Percentiles rank a stretch among this genome's conserved stretches.
phyloP scores from a whole-genome alignment of 345 rosid genomes.

The Gossypium sturtianum region DNA sequence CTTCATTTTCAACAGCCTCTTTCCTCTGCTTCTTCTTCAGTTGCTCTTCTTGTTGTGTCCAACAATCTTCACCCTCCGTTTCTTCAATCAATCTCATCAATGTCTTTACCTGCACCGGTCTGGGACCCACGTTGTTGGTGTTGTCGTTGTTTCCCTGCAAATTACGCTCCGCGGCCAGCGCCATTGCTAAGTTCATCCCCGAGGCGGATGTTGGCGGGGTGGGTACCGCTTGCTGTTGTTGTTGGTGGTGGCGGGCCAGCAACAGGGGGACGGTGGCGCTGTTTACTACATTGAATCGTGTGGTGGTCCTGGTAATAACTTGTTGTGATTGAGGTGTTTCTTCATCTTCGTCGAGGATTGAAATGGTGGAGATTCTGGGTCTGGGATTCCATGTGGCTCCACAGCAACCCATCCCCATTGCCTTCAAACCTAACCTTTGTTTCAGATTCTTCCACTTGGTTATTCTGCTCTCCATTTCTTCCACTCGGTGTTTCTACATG shows the following conservation, averaged over 20 bases:
- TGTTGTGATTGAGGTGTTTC: conserved; percentile 1
- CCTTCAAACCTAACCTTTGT: conserved; percentile 58
- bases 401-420: conserved; percentile 48
- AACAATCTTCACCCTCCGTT: conserved; percentile 56
- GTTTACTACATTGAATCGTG: neutral
- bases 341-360: conserved; percentile 21
- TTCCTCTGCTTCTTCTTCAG: neutral
- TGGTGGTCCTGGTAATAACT: neutral
- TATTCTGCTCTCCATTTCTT: conserved; percentile 13
- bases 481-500: neutral
- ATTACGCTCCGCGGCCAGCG: conserved; percentile 74
- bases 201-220: neutral
- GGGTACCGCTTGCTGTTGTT: neutral
- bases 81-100: conserved; percentile 76
- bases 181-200: conserved; percentile 71
- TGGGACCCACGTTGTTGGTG: conserved; percentile 16
- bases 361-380: conserved; percentile 21
- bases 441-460: conserved; percentile 56
- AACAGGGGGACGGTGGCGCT: neutral
- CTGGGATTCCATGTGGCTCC: conserved; percentile 39
- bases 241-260: neutral
- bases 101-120: conserved; percentile 32
- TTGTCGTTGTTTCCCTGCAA: conserved; percentile 18
- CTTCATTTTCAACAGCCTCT: neutral
- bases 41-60: conserved; percentile 7